Base-by-base conservation (phyloP, 1,284 basidiomycete species). In the Sporisorium graminicola region DNA sequence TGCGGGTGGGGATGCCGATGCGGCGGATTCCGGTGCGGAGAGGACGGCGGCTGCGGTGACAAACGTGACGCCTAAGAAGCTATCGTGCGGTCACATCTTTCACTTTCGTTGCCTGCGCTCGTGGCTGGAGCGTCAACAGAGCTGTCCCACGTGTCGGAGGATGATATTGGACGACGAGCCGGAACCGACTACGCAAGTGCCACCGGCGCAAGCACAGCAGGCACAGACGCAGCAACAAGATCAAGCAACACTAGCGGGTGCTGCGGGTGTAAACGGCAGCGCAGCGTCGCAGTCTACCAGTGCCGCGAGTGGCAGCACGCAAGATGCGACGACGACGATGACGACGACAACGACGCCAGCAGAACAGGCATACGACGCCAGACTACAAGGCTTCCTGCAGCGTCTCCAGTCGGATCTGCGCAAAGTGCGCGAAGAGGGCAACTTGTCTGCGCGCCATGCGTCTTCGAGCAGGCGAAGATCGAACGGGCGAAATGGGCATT, bases 41-140 rank as follows among this genome's bases (percentile, higher is more conserved):
- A n/a, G n/a, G n/a, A 44, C 8, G 66, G 29, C 24, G 37, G 49
- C 50, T 22, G 49, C 31, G 12, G 64, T 50, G 59, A 72, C 61
- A 1, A 98, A 98, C 82, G 93, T 93, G 65, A 96, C 94, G 8
- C 96, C 96, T 5, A 99, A 98, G 88, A 96, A 94, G 85, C 89
- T 99, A 14, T 92, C 91, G 6, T 99, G 97, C 87, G 95, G 95
- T 0, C 97, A 99, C 86, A 91, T 98, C 51, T 99, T 99, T 88
- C 97, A 99, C 87, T 97, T 98, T 86, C 92, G 98, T 83, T 99
- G 97, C 86, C 89, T 99, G 55, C 90, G 94, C 50, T 95, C 94
- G 31, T 99, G 97, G 97, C 89, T 99, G 29, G 97, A 99, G 86
- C 90, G 97, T 52, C 97, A 99, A 86, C 90, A 90, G 78, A 90